Evolutionary conservation across 257 asterid genomes (phyloP).

Genomic region (Solanum habrochaites): DNA sequence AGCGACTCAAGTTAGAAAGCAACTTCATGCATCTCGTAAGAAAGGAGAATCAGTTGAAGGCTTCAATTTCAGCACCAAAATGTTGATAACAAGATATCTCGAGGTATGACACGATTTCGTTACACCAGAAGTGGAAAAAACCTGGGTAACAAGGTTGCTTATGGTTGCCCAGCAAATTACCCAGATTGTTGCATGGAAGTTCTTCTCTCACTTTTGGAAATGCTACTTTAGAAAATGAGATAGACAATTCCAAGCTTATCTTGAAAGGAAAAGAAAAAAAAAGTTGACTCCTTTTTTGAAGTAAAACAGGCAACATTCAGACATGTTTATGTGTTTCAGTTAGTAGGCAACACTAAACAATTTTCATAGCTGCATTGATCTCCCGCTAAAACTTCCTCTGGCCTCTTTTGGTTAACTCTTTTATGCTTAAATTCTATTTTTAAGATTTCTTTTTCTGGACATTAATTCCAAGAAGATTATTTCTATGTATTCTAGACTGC

Average conservation of each 20-base stretch:
- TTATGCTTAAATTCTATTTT: neutral
- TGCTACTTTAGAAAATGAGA: neutral
- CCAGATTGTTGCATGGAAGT: neutral
- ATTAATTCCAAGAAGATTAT: neutral
- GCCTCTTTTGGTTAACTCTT: neutral
- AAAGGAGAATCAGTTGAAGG: slow-evolving; percentile 66
- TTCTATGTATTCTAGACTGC: neutral
- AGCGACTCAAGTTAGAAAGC: slow-evolving; percentile 96
- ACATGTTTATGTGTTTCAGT: neutral
- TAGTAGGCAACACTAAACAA: neutral
- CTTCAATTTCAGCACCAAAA: slow-evolving; percentile 80
- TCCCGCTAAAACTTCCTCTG: neutral
- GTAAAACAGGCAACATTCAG: neutral
- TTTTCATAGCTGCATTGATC: neutral
- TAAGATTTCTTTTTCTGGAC: neutral
- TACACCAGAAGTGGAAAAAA: neutral
- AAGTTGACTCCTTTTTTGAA: neutral
- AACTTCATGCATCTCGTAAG: slow-evolving; percentile 88
- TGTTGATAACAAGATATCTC: slow-evolving; percentile 52
- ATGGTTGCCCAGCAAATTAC: neutral
- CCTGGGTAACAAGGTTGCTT: neutral
- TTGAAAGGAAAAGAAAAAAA: neutral
- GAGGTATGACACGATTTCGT: slow-evolving; percentile 32
- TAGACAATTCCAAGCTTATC: neutral
- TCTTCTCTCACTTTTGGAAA: neutral